Evolutionary conservation across 441 rosid species (phyloP).

Genomic region (Brassica balearica): DNA sequence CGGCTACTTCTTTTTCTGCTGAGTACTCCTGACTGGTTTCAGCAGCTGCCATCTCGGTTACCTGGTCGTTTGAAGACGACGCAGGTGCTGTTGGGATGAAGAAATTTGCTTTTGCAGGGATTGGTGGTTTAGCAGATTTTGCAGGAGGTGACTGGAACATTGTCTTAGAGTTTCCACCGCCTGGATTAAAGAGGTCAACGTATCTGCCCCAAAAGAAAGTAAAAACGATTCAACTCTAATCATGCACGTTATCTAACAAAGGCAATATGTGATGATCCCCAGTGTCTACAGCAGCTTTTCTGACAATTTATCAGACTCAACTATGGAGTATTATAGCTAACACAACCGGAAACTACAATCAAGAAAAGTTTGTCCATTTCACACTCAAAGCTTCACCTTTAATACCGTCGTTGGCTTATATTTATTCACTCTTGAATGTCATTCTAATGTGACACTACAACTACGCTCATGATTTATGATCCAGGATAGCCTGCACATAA

Average conservation of each 20-base stretch:
- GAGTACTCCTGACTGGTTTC: conserved; percentile 49
- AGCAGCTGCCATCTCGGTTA: conserved; percentile 57
- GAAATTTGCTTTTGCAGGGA: conserved; percentile 74
- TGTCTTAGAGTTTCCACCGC: conserved; percentile 83
- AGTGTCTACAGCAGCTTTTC: background rate
- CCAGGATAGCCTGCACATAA: background rate
- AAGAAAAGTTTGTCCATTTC: background rate
- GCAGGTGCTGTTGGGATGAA: conserved; percentile 73
- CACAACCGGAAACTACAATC: background rate
- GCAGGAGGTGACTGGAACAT: conserved; percentile 70
- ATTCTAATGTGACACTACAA: conserved; percentile 13
- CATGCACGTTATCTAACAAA: conserved; percentile 20
- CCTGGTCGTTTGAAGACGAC: conserved; percentile 52
- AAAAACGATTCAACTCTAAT: background rate
- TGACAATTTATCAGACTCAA: background rate
- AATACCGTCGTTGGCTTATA: background rate
- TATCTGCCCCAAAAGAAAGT: conserved; percentile 57
- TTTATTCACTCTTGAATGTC: background rate
- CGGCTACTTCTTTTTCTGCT: conserved; percentile 45
- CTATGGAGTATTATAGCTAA: conserved; percentile 9
- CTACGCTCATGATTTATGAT: background rate
- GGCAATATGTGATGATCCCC: background rate
- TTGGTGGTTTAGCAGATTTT: conserved; percentile 78
- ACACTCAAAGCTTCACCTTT: background rate
- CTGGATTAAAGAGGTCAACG: conserved; percentile 80